Percentiles rank a stretch among this genome's conserved stretches.
These are phyloP conservation scores for Benincasa hispida DNA, from an alignment of 306 rosid species.

Conservation along the genomic window DNA sequence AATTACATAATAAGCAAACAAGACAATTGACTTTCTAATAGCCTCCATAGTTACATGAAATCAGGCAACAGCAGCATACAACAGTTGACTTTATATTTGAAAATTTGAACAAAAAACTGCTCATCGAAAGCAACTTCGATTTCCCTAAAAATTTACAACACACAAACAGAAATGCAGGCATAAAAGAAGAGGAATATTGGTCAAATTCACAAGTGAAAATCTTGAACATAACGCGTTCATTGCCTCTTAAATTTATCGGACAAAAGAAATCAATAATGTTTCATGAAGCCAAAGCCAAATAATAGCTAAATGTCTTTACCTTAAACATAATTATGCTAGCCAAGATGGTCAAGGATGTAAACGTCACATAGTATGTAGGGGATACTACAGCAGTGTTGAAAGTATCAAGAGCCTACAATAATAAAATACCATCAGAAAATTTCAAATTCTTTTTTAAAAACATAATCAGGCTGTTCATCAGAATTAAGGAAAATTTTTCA, in stretches of 20 bases:
- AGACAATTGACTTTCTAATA: neutral
- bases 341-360: constrained; percentile 10
- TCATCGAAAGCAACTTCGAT: neutral
- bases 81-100: neutral
- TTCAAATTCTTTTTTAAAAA: neutral
- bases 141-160: neutral
- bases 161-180: neutral
- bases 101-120: neutral
- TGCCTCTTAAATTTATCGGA: neutral
- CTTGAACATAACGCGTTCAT: neutral
- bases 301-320: neutral
- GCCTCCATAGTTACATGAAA: neutral
- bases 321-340: constrained; percentile 11
- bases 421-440: neutral
- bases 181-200: neutral
- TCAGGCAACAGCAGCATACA: neutral
- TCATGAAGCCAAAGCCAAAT: neutral
- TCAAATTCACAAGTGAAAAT: neutral
- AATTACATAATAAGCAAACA: neutral
- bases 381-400: constrained; percentile 7
- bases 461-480: neutral
- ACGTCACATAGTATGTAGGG: constrained; percentile 9
- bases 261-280: neutral
- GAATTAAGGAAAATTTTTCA: neutral
- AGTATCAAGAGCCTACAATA: constrained; percentile 9